Conservation (phyloP, 1,139 yeast species). For the Barnettozyma hawaiiensis region DNA sequence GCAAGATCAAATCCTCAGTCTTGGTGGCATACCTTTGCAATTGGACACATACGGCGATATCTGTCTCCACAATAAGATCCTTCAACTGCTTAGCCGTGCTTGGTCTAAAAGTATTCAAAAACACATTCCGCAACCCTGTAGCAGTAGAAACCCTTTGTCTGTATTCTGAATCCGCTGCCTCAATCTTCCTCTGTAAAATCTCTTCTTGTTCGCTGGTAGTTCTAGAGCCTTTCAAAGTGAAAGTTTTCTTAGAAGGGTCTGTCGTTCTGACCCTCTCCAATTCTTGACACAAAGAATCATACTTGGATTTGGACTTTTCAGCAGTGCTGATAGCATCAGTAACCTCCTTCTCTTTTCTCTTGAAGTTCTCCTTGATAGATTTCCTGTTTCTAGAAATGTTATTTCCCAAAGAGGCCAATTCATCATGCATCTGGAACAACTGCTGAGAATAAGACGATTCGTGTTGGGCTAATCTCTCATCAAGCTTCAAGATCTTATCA, state of each 20-base stretch:
- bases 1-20: conserved; percentile 76
- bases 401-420: conserved; percentile 64
- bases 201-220: conserved; percentile 90
- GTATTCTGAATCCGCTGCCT: conserved; percentile 80
- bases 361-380: conserved; percentile 72
- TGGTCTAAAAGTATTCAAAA: conserved; percentile 72
- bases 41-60: conserved; percentile 83
- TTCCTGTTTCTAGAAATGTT: conserved; percentile 72
- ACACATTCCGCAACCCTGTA: conserved; percentile 67
- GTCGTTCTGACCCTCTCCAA: conserved; percentile 74
- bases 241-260: conserved; percentile 78
- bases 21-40: conserved; percentile 84
- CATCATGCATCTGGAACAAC: conserved; percentile 80
- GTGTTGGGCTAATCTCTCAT: conserved; percentile 68
- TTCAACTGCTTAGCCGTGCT: conserved; percentile 66
- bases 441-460: conserved; percentile 76
- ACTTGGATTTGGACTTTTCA: conserved; percentile 82
- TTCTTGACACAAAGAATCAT: conserved; percentile 77
- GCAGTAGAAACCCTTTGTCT: conserved; percentile 69
- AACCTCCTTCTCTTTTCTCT: conserved; percentile 77
- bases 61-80: conserved; percentile 77
- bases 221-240: conserved; percentile 70
- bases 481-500: conserved; percentile 67
- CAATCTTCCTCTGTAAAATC: conserved; percentile 75
- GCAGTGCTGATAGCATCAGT: conserved; percentile 75